Conservation (phyloP, 2,329 filamentous ascomycete species). For the Xylariomycetidae sp. region DNA sequence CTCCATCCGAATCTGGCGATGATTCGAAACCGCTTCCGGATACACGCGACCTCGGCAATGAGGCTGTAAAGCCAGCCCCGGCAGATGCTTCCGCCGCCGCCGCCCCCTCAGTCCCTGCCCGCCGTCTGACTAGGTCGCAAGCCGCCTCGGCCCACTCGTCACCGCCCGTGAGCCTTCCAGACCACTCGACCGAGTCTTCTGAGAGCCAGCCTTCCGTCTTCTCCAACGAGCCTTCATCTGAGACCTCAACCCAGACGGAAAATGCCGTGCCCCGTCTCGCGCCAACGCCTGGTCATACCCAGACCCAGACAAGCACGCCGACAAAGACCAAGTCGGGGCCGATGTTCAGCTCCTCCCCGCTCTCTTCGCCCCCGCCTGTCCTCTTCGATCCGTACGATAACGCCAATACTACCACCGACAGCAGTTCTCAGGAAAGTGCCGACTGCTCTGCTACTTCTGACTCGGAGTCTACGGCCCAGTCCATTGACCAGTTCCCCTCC, state of each 20-base stretch:
- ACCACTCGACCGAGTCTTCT: conserved; percentile 19
- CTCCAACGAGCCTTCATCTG: conserved; percentile 16
- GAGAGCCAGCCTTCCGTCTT: conserved; percentile 19
- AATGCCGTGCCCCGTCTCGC: no score
- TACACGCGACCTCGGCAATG: no score
- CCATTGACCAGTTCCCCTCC: conserved; percentile 34
- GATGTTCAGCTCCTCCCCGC: conserved; percentile 45
- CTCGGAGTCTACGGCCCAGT: conserved; percentile 37
- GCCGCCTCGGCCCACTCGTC: conserved; percentile 13
- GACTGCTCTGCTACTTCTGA: conserved; percentile 32
- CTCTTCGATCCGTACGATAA: conserved; percentile 45
- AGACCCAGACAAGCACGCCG: conserved; percentile 19
- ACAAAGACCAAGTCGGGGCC: conserved; percentile 15
- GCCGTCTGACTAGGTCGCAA: conserved; percentile 21
- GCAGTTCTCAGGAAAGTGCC: conserved; percentile 33
- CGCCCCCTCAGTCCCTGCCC: conserved; percentile 5
- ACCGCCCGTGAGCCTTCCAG: no score
- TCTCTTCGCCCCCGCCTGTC: conserved; percentile 50
- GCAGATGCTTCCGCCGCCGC: not conserved
- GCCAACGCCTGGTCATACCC: no score
- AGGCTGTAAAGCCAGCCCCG: not conserved
- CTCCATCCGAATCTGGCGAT: no score
- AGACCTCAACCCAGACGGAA: conserved; percentile 22
- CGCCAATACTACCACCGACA: conserved; percentile 28
- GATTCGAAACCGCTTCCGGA: no score